Percentiles rank a stretch among this genome's conserved stretches.
phyloP scores from a whole-genome alignment of 352 stramenopile species.

The Globisporangium camurandrum region DNA sequence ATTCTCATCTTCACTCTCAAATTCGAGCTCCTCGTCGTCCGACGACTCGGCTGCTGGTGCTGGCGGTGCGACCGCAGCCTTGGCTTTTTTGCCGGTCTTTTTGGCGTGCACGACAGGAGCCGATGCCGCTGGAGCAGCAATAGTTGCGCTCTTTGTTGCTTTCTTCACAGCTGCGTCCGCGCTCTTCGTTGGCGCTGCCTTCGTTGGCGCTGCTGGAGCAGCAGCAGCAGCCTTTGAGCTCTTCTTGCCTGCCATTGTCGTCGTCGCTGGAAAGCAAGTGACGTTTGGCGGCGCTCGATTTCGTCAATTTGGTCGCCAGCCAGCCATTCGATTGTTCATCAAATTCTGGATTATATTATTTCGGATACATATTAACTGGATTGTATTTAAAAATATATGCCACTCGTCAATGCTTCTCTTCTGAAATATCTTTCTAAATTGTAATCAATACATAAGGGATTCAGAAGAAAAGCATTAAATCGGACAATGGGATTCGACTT shows the following conservation, averaged over 20 bases:
- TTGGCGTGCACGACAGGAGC: not conserved
- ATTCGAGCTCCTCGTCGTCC: conserved; percentile 16
- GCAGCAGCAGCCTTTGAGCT: not conserved
- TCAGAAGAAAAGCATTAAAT: too few species aligned
- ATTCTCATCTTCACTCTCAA: conserved; percentile 22
- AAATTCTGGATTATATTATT: too few species aligned
- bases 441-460: too few species aligned
- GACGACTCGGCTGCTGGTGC: conserved; percentile 4
- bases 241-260: conserved; percentile 11
- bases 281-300: not conserved
- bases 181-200: not conserved
- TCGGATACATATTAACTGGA: too few species aligned
- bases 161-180: not conserved
- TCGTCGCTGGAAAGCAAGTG: not conserved
- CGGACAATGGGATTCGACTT: too few species aligned
- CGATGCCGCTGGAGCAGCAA: not conserved
- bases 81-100: conserved; percentile 2
- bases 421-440: too few species aligned
- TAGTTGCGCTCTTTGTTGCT: not conserved
- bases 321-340: too few species aligned
- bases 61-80: not conserved
- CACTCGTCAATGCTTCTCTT: too few species aligned
- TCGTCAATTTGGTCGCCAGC: too few species aligned
- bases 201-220: not conserved
- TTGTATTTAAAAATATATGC: too few species aligned